phyloP scores from a whole-genome alignment of 2,329 filamentous ascomycete species.

The Colletotrichum spaethianum region DNA sequence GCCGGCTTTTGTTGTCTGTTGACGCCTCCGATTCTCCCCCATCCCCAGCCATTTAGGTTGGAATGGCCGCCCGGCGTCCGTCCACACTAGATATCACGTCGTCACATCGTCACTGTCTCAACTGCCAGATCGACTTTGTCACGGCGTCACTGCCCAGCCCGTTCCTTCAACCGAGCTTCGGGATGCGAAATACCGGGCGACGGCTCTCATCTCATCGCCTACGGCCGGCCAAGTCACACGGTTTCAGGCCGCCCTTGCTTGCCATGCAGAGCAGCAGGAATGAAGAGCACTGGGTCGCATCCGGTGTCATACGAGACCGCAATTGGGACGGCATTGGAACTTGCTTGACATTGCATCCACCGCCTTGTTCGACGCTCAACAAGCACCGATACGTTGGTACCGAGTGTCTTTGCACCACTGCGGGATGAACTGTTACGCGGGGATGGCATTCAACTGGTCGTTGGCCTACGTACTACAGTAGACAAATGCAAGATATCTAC shows the following conservation, averaged over 20 bases:
- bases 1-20: constrained; percentile 3
- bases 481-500: not conserved
- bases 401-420: constrained; percentile 9
- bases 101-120: constrained; percentile 2
- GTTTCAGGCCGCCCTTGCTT: constrained; percentile 26
- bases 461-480: not conserved
- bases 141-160: not conserved
- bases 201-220: not conserved
- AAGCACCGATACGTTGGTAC: constrained; percentile 14
- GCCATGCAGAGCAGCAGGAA: constrained; percentile 20
- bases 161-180: not conserved
- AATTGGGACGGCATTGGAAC: not conserved
- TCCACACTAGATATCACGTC: too few species aligned
- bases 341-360: constrained; percentile 7
- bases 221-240: constrained; percentile 10
- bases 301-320: constrained; percentile 9
- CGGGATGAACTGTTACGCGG: not conserved
- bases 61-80: not conserved
- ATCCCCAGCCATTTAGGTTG: not conserved
- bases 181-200: not conserved
- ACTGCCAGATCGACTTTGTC: not conserved
- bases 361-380: not conserved
- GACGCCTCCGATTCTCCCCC: not conserved
- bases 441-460: not conserved
- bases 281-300: constrained; percentile 1